phyloP scores from a whole-genome alignment of 768 basidiomycete species.

The Dioszegia hungarica region DNA sequence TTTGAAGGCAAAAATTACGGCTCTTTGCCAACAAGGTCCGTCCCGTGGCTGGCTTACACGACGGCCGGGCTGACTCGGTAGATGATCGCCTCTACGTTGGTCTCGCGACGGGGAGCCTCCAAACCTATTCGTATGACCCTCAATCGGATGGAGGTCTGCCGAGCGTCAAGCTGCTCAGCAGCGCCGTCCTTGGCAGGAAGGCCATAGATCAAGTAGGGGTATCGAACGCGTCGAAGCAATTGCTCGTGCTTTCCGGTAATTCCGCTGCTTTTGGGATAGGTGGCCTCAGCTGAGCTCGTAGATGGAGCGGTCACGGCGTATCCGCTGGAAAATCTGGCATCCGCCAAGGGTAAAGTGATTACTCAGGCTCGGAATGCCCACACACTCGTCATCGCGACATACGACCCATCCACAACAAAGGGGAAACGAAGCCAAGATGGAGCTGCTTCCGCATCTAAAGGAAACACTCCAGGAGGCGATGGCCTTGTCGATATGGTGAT shows the following conservation, averaged over 20 bases:
- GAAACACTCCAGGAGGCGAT: constrained; percentile 22
- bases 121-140: constrained; percentile 34
- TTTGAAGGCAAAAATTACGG: constrained; percentile 23
- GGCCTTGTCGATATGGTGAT: constrained; percentile 62
- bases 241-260: constrained; percentile 78
- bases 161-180: constrained; percentile 22
- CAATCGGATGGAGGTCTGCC: constrained; percentile 13
- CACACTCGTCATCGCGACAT: constrained; percentile 71
- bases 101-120: constrained; percentile 30
- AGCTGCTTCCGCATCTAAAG: constrained; percentile 43
- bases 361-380: constrained; percentile 73
- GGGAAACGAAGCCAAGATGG: constrained; percentile 22
- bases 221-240: constrained; percentile 75
- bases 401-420: constrained; percentile 12
- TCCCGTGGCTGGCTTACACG: neutral
- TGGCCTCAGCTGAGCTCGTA: constrained; percentile 41
- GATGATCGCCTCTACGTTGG: constrained; percentile 60
- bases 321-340: constrained; percentile 67
- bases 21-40: constrained; percentile 36
- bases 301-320: constrained; percentile 71
- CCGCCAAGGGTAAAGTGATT: constrained; percentile 59
- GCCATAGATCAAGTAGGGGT: constrained; percentile 84
- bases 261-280: neutral
- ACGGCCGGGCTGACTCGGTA: constrained; percentile 31
- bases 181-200: constrained; percentile 26